Conservation (phyloP, 768 basidiomycete species). For the Trametopsis cervina region DNA sequence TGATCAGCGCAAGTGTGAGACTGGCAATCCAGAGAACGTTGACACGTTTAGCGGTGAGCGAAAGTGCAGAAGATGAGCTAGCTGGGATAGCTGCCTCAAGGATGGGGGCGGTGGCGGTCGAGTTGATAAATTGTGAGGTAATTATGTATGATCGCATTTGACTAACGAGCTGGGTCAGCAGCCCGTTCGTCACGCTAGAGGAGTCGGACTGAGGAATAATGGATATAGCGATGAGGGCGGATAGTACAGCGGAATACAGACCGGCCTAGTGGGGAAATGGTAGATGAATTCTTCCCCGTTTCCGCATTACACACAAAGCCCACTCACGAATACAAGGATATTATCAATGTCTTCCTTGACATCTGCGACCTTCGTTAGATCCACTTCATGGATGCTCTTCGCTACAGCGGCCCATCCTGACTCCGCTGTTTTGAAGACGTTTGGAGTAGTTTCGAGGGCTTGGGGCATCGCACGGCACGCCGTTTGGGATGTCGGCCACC, state of each 20-base stretch:
- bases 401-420: background rate
- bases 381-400: background rate
- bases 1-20: no score
- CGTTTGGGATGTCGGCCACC: no score
- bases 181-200: background rate
- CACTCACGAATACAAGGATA: constrained; percentile 2
- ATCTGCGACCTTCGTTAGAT: background rate
- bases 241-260: constrained; percentile 2
- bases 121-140: background rate
- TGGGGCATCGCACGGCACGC: no score
- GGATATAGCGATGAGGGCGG: background rate
- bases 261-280: background rate
- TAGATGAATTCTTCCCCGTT: background rate
- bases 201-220: background rate
- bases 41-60: background rate
- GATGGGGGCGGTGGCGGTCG: background rate
- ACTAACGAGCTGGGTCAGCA: background rate
- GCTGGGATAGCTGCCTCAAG: background rate
- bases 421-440: no score
- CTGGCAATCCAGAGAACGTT: constrained; percentile 9
- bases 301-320: background rate
- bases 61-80: no score
- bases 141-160: no score
- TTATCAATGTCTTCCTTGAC: constrained; percentile 6
- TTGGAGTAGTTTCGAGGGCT: no score